Evolutionary conservation across 2,329 filamentous ascomycete species (phyloP).

Genomic region (Diaporthe caulivora): DNA sequence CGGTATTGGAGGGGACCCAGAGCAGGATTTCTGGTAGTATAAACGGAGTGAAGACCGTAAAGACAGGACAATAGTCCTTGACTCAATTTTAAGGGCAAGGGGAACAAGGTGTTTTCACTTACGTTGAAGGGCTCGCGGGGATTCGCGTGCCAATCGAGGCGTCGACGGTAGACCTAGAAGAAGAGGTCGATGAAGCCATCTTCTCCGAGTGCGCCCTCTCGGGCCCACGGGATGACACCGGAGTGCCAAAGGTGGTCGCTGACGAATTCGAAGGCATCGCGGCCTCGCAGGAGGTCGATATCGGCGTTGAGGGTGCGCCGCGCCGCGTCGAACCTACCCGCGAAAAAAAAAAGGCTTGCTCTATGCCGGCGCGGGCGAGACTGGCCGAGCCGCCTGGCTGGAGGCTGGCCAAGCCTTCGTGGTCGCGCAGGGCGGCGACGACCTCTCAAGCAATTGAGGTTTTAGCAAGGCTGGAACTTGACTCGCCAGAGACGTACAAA

Average conservation of each 20-base stretch:
- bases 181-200: neutral
- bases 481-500: neutral
- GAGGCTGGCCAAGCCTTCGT: neutral
- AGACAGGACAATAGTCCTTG: neutral
- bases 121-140: slow-evolving; percentile 28
- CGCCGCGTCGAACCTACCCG: slow-evolving; percentile 2
- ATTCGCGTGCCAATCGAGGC: slow-evolving; percentile 5
- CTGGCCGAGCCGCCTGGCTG: neutral
- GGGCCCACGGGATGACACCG: neutral
- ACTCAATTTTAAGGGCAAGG: neutral
- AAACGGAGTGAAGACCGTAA: neutral
- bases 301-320: neutral
- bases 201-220: neutral
- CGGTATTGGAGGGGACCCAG: neutral
- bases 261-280: neutral
- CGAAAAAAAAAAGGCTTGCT: neutral
- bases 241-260: neutral
- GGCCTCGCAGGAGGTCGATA: neutral
- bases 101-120: neutral
- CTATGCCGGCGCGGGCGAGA: neutral
- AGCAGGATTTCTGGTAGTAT: neutral
- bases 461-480: neutral
- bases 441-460: neutral
- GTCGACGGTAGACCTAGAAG: slow-evolving; percentile 10
- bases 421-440: neutral